Evolutionary conservation across 805 yeast species (phyloP), one percentile per base, ranked within the genome.

Genomic region (Yarrowia porcina): DNA sequence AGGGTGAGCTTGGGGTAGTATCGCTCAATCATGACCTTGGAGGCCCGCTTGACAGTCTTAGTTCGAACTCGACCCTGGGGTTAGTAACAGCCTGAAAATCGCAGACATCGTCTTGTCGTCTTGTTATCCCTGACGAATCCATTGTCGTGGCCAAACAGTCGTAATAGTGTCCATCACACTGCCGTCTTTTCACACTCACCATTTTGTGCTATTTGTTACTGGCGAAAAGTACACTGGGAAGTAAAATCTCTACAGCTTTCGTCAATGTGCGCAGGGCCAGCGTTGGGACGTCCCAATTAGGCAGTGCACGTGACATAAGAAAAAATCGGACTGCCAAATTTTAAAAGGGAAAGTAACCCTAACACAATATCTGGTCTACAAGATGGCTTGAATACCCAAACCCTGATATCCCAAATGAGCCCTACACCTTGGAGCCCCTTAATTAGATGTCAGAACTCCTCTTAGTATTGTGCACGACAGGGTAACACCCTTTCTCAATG

Each of bases 21-120:
- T 79, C 96, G 89, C 87, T 94, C 99, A 80, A 94, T 94, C 82
- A 96, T 86, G 80, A 92, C 96, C 89, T 96, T 96, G 77, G 99
- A 89, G 83, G 99, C 98, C 85, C 98, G 90, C 90, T 94, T 94
- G 83, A 94, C 98, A 83, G 99, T 94, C 88, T 94, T 96, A 75
- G 99, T 94, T 89, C 99, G 92, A 87, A 96, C 99, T 83, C 98
- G 94, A 88, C 99, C 99, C 99, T 90, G 76, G 70, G 38, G 49
- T 56, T 39, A 39, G 49, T 56, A 39, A 50, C n/a, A 21, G 23
- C 42, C 41, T 35, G 12, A 12, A 21, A 33, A 35, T 35, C 44
- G 17, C 32, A 17, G 17, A n/a, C 38, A 13, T 15, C 20, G 32
- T 38, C 38, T 47, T 47, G 27, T 27, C 52, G 13, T 45, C 36